Conservation (phyloP, 1,284 basidiomycete species). For the Xerocomus amazonicus region DNA sequence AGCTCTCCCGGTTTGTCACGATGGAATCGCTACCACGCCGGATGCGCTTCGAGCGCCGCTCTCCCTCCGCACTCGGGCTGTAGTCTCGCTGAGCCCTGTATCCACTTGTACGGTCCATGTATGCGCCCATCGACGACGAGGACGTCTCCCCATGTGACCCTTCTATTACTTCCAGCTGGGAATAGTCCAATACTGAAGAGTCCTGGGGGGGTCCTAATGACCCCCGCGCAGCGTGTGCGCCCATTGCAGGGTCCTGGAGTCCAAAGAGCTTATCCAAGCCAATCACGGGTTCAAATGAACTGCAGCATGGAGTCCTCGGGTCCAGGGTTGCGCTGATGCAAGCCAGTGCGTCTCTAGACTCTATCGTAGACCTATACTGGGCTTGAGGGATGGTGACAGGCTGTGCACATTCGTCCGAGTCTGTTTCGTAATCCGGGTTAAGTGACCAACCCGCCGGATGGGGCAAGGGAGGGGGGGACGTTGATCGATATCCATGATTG, state of each 20-base stretch:
- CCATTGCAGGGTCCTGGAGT: slow-evolving; percentile 14
- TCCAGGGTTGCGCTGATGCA: slow-evolving; percentile 7
- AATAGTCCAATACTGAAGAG: slow-evolving; percentile 4
- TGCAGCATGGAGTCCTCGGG: slow-evolving; percentile 1
- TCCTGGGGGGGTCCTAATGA: background rate
- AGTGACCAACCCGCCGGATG: slow-evolving; percentile 16
- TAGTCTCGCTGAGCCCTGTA: slow-evolving; percentile 8
- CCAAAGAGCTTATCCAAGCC: background rate
- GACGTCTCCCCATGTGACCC: slow-evolving; percentile 16
- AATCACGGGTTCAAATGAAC: background rate
- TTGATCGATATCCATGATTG: slow-evolving; percentile 23
- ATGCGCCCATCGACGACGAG: slow-evolving; percentile 1
- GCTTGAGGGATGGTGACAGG: slow-evolving; percentile 1
- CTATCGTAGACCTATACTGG: slow-evolving; percentile 8
- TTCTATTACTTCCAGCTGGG: background rate
- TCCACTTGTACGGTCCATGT: background rate
- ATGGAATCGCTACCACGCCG: slow-evolving; percentile 14
- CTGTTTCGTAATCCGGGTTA: slow-evolving; percentile 20
- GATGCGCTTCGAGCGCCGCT: slow-evolving; percentile 27
- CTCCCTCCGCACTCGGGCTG: slow-evolving; percentile 23
- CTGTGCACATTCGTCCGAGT: slow-evolving; percentile 14
- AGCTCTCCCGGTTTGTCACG: slow-evolving; percentile 9
- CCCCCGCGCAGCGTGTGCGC: slow-evolving; percentile 10
- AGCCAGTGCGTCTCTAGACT: slow-evolving; percentile 2
- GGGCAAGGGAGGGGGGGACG: slow-evolving; percentile 17